phyloP scores from a whole-genome alignment of 1,139 yeast species.

The Nadsonia starkeyi-henricii region DNA sequence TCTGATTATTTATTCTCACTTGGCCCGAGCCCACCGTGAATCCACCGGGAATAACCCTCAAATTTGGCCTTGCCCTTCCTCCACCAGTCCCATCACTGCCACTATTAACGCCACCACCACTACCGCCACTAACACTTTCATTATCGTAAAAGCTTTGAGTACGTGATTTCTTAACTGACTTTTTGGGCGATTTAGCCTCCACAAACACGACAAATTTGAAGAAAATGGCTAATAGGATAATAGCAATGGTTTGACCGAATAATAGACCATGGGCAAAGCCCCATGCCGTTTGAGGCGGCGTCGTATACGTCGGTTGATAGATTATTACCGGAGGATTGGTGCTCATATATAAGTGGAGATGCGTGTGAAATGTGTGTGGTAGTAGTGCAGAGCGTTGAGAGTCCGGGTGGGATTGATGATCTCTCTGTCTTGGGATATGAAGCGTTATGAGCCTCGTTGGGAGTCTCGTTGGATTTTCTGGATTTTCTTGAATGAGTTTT shows the following conservation, averaged over 20 bases:
- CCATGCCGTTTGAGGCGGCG: constrained; percentile 3
- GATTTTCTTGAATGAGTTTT: too few species aligned
- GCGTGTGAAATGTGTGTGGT: too few species aligned
- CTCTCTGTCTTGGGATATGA: neutral
- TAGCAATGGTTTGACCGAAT: constrained; percentile 4
- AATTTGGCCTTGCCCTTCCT: too few species aligned
- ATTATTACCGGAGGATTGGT: too few species aligned
- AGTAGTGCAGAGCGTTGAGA: too few species aligned
- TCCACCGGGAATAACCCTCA: neutral
- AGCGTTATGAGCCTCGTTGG: neutral
- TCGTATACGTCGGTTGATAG: too few species aligned
- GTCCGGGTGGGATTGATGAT: too few species aligned
- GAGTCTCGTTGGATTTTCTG: too few species aligned
- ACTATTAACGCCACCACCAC: too few species aligned
- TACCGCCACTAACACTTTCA: neutral
- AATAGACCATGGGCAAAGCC: constrained; percentile 6
- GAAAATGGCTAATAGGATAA: constrained; percentile 3
- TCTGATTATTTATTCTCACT: too few species aligned
- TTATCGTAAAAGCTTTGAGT: neutral
- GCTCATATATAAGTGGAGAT: too few species aligned
- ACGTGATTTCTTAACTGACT: neutral
- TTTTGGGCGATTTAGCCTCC: constrained; percentile 4
- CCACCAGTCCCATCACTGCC: too few species aligned
- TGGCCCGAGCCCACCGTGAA: neutral
- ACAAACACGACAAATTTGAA: constrained; percentile 6